Evolutionary conservation across 2,329 filamentous ascomycete genomes (phyloP), one percentile per base, ranked within the genome.

Genomic region (Monilinia fructigena): DNA sequence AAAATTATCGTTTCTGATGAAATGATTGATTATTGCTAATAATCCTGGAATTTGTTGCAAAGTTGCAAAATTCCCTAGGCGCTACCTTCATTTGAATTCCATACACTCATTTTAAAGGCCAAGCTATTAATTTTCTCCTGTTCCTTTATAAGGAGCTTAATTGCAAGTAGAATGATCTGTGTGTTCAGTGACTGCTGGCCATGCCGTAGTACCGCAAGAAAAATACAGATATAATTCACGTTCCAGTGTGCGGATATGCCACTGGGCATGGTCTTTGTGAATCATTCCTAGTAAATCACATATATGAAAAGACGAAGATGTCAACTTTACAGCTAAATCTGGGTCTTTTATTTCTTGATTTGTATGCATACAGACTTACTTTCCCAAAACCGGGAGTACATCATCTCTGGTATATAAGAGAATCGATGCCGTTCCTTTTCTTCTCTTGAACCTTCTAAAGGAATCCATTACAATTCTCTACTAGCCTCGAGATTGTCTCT

Each of bases 401-500:
- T 50, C 10, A 50, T 14, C 4, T 23, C 23, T 16, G 40, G 2
- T 4, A 18, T 42, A 2, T 16, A 16, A 11, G 8, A 28, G n/a
- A 11, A 50, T n/a, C 7, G 23, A 2, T 4, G 10, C 2, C 47
- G 10, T 12, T n/a, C 18, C 7, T 10, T 20, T n/a, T 47, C 2
- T 20, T 47, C 6, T 20, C 2, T 47, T 10, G 7, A n/a, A n/a
- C 20, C 2, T 47, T n/a, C 6, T 18, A 3, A 47, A 18, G 1
- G 20, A 47, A n/a, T n/a, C 18, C 20, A 47, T 20, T 18, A n/a
- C 8, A n/a, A 11, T 8, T 11, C n/a, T 60, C 45, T 59, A 18
- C 56, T 59, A 26, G 6, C 20, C 31, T 47, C 45, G 26, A n/a
- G 28, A 38, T 59, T 59, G 62, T 18, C 11, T 38, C 45, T 65